Evolutionary conservation across 495 filamentous ascomycete genomes (phyloP).

Genomic region (Lindgomyces ingoldianus): DNA sequence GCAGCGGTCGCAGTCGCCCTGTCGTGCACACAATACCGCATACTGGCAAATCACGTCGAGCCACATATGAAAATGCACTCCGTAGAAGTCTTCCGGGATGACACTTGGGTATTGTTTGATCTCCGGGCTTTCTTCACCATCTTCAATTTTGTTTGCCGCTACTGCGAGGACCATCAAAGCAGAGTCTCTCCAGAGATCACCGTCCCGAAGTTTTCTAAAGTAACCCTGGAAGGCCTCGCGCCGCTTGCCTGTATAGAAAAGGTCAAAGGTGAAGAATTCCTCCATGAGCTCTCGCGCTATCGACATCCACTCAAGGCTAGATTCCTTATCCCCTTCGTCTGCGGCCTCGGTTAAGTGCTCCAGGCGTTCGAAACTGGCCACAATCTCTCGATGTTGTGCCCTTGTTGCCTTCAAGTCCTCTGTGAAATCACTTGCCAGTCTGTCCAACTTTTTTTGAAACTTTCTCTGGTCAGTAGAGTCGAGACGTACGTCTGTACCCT

Average conservation of each 20-base stretch:
- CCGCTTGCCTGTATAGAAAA: conserved; percentile 65
- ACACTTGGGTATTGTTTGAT: conserved; percentile 43
- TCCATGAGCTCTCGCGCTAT: conserved; percentile 72
- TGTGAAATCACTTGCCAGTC: conserved; percentile 4
- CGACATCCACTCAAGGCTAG: conserved; percentile 68
- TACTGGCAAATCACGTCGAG: conserved; percentile 89
- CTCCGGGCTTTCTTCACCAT: conserved; percentile 47
- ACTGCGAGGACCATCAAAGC: conserved; percentile 28
- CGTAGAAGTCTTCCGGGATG: conserved; percentile 63
- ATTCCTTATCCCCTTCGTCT: conserved; percentile 40
- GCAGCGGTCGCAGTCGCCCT: conserved; percentile 60
- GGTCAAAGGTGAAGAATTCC: conserved; percentile 58
- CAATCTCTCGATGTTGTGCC: conserved; percentile 25
- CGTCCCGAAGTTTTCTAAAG: conserved; percentile 6
- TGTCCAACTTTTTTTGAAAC: conserved; percentile 10
- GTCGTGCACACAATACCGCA: conserved; percentile 68
- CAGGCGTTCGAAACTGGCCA: conserved; percentile 60
- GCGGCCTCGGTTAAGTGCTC: conserved; percentile 3
- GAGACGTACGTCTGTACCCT: conserved; percentile 15
- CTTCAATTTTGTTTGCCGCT: conserved; percentile 27
- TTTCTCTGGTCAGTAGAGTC: conserved; percentile 2
- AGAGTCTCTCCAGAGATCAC: conserved; percentile 23
- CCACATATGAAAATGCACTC: conserved; percentile 79
- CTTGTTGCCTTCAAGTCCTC: conserved; percentile 20
- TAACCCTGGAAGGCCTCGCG: conserved; percentile 49